phyloP scores from a whole-genome alignment of 1,284 basidiomycete species.

The Gomphus bonarii region DNA sequence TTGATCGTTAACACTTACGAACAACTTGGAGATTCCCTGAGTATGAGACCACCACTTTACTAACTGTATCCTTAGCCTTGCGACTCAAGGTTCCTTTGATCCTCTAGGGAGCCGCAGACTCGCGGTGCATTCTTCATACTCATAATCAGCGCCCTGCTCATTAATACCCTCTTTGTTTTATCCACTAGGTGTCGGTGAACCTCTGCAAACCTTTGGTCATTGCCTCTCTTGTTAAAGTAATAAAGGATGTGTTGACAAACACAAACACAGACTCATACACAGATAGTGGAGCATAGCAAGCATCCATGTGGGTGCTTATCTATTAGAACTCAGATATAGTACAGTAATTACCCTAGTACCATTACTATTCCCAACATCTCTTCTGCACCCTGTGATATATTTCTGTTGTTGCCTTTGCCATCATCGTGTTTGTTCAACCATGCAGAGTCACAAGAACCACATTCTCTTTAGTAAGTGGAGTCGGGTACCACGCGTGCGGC shows the following conservation, averaged over 20 bases:
- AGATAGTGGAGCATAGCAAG: too few relatives aligned
- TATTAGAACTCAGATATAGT: too few relatives aligned
- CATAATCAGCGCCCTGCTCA: not conserved
- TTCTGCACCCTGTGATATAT: constrained; percentile 7
- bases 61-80: not conserved
- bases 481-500: not conserved
- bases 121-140: constrained; percentile 8
- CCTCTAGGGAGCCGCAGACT: not conserved
- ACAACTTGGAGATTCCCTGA: not conserved
- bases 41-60: not conserved
- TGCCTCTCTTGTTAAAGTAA: too few relatives aligned
- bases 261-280: too few relatives aligned
- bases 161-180: constrained; percentile 1
- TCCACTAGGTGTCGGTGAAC: constrained; percentile 1
- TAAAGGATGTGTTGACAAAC: too few relatives aligned
- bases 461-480: constrained; percentile 3
- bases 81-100: not conserved
- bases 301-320: too few relatives aligned
- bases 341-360: too few relatives aligned
- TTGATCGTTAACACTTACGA: not conserved
- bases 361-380: too few relatives aligned
- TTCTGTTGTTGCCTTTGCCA: constrained; percentile 2
- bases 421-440: constrained; percentile 1
- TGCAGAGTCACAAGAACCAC: constrained; percentile 2
- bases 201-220: constrained; percentile 2